Evolutionary conservation across 2,329 filamentous ascomycete species (phyloP), one percentile per base, ranked within the genome.

Genomic region (Ophiostoma sp.): DNA sequence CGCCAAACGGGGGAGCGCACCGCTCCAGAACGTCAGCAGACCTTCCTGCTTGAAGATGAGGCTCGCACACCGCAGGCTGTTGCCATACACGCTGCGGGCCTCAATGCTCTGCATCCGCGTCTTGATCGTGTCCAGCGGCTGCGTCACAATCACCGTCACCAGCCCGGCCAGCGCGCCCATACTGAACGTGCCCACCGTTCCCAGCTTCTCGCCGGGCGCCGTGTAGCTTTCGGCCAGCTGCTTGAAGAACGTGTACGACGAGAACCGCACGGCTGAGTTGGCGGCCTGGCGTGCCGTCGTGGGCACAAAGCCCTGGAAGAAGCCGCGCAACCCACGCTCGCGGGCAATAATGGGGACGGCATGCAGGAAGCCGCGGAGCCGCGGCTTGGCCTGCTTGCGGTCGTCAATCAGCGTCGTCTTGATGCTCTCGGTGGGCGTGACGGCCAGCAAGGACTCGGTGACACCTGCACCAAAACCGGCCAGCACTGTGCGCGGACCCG

Each of bases 361-460:
- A 81, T 98, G 93, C 22, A 98, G 85, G 84, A 99, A 98, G 33
- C 96, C 96, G 75, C 91, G 89, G 90, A 99, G 91, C 19, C 95
- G 91, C 45, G 96, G 96, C 50, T 93, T 93, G 36, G 89, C 86
- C 3, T 89, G 87, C 85, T 99, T 99, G 78, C 93, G 92, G 83
- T 99, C 96, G 80, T 99, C 96, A 80, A 99, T 98, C 88, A 99
- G 85, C 78, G 97, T 97, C 69, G 96, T 99, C 87, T 99, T 99
- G 83, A 99, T 98, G 79, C 93, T 97, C 84, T 99, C 96, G 74
- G 97, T 98, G 0, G 96, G 96, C 45, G 96, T 99, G 45, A 99
- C 96, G 12, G 96, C 96, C 2, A 99, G 84, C 70, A 98, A 84
- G 3, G 93, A 97, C 84, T 99, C 96, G 2, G 95, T 98, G 70